Conservation (phyloP, 1,284 basidiomycete genomes). For the Boletus sp. region DNA sequence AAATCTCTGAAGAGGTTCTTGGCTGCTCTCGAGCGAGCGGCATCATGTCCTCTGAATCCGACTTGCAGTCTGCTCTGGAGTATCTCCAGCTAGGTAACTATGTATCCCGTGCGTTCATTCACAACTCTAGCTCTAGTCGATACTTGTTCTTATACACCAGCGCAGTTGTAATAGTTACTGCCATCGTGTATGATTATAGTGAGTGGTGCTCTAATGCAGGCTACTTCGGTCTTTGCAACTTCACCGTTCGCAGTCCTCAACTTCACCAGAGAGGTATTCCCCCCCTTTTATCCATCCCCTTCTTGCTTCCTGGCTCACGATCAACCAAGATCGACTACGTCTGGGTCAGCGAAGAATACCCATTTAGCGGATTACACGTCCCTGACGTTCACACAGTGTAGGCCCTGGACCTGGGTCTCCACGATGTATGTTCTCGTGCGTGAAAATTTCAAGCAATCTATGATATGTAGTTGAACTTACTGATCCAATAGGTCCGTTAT, state of each 20-base stretch:
- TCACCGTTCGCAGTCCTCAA: neutral
- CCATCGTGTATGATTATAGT: neutral
- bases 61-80: neutral
- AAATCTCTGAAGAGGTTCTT: neutral
- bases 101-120: neutral
- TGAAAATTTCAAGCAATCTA: neutral
- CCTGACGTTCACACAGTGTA: neutral
- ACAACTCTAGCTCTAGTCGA: neutral
- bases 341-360: neutral
- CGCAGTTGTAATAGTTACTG: neutral
- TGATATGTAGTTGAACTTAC: neutral
- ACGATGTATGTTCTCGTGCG: slow-evolving; percentile 1
- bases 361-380: no score
- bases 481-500: neutral
- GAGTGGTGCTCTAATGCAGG: neutral
- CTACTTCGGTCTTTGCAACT: neutral
- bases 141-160: neutral
- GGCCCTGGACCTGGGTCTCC: slow-evolving; percentile 1
- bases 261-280: slow-evolving; percentile 1
- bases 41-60: neutral
- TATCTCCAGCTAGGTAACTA: neutral
- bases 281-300: no score
- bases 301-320: neutral
- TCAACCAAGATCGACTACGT: neutral
- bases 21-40: neutral